Evolutionary conservation across 2,329 filamentous ascomycete genomes (phyloP).

Genomic region (Elsinoe perseae): DNA sequence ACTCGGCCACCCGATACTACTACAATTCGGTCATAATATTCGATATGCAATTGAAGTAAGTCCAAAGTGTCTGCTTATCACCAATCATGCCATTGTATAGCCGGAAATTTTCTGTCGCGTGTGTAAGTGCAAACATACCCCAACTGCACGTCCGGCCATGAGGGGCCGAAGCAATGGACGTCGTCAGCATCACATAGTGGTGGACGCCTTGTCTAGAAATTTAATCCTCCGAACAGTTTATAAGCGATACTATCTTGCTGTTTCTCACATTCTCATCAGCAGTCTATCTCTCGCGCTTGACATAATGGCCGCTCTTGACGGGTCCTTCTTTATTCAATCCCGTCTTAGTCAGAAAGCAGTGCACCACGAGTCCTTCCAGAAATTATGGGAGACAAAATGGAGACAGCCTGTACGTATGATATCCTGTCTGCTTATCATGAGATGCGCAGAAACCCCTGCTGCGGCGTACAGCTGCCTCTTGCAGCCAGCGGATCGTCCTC

Average conservation of each 20-base stretch:
- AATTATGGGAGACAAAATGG: slow-evolving; percentile 69
- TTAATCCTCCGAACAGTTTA: neutral
- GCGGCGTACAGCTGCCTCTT: no score
- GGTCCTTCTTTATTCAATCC: slow-evolving; percentile 42
- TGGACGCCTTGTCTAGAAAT: neutral
- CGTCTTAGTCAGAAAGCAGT: slow-evolving; percentile 35
- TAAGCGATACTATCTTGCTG: neutral
- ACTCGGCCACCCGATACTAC: no score
- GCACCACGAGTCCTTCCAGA: slow-evolving; percentile 41
- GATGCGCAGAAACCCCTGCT: neutral
- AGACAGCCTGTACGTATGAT: slow-evolving; percentile 54
- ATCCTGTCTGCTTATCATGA: no score
- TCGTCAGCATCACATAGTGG: neutral
- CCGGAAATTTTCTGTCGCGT: neutral
- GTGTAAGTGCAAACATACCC: neutral
- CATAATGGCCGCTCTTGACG: slow-evolving; percentile 36
- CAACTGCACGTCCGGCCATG: neutral
- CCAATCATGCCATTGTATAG: no score
- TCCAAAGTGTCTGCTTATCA: no score
- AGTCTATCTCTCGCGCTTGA: no score
- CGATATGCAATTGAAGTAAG: no score
- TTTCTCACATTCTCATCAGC: neutral
- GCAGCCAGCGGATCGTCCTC: no score
- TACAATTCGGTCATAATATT: no score
- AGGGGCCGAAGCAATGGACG: neutral